Evolutionary conservation across 2,329 filamentous ascomycete species (phyloP), one percentile per base, ranked within the genome.

Genomic region (Xylaria sp.): DNA sequence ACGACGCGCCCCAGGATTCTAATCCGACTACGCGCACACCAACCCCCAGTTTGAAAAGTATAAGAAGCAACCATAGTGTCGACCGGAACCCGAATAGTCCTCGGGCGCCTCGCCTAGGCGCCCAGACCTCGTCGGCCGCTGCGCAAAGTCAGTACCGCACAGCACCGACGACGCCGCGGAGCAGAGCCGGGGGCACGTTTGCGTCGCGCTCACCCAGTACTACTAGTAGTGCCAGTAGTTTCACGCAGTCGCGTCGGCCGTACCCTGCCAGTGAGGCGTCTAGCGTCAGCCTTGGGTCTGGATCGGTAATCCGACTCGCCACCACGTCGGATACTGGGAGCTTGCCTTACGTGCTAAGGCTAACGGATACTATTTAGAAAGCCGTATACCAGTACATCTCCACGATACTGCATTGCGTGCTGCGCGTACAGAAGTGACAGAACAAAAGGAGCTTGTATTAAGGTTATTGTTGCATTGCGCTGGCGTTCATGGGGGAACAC

Each of bases 141-240:
- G 83, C 82, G 8, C 82, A 83, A 80, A 80, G 79, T 52, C 78
- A 82, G 25, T 88, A 84, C 72, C 80, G 82, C 62, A 88, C 86
- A 7, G 86, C 86, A 18, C 86, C 86, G 0, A 87, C 85, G n/a
- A 88, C 86, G 31, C 82, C 85, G 7, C 82, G 81, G 54, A 86
- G 84, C 67, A 82, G 67, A 15, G 44, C 56, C 18, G 73, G 79
- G 12, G 77, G 74, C 18, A 78, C 80, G n/a, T 80, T 75, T n/a
- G 58, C 81, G 20, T 82, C 82, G 23, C 79, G 79, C 34, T 73
- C 74, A 4, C 74, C 75, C 4, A 80, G 72, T 68, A 66, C 34
- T 34, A 51, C 69, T 3, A 72, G 70, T 39, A 76, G 73, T 58
- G 67, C 50, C 10, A 69, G 65, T 28, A 77, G 70, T 54, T 80